A percentile compares a stretch with the other conserved stretches of the same genome.
Evolutionary conservation across 2,329 filamentous ascomycete species (phyloP).

Genomic region (Botrytis fragariae): DNA sequence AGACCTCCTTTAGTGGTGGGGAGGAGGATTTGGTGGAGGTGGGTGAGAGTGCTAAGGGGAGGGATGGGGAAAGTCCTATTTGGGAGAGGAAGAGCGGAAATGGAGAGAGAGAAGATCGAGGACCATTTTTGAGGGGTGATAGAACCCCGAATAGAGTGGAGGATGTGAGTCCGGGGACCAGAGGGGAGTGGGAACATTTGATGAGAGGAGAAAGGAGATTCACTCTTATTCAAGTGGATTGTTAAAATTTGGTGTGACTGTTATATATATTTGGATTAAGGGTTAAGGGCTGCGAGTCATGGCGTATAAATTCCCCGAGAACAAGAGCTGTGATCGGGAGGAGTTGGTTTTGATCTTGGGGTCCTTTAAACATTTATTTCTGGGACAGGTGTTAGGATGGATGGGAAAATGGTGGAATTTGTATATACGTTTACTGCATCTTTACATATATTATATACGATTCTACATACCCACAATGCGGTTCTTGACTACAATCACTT

Average conservation of each 20-base stretch:
- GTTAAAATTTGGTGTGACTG: conserved; percentile 34
- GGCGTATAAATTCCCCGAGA: conserved; percentile 26
- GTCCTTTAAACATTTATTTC: no score
- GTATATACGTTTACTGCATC: background rate
- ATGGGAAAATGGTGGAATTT: background rate
- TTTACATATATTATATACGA: background rate
- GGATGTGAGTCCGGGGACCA: conserved; percentile 61
- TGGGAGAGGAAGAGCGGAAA: background rate
- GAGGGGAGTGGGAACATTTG: conserved; percentile 61
- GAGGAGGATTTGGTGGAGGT: conserved; percentile 23
- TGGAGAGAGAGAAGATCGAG: conserved; percentile 28
- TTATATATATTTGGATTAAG: background rate
- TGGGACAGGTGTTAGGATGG: background rate
- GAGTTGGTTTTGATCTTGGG: background rate
- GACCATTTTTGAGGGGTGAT: conserved; percentile 44
- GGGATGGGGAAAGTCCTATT: conserved; percentile 23
- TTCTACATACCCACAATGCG: background rate
- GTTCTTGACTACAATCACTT: background rate
- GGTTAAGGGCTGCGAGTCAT: background rate
- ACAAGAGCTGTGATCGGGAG: conserved; percentile 37
- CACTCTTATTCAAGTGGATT: conserved; percentile 51
- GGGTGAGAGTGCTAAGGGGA: conserved; percentile 31
- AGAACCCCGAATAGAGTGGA: conserved; percentile 59
- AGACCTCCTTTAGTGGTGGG: conserved; percentile 23
- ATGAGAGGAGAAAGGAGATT: conserved; percentile 48